These are phyloP conservation scores for Ceratocystiopsis sp. DNA, from an alignment of 2,329 filamentous ascomycete species.

Conservation along the genomic window DNA sequence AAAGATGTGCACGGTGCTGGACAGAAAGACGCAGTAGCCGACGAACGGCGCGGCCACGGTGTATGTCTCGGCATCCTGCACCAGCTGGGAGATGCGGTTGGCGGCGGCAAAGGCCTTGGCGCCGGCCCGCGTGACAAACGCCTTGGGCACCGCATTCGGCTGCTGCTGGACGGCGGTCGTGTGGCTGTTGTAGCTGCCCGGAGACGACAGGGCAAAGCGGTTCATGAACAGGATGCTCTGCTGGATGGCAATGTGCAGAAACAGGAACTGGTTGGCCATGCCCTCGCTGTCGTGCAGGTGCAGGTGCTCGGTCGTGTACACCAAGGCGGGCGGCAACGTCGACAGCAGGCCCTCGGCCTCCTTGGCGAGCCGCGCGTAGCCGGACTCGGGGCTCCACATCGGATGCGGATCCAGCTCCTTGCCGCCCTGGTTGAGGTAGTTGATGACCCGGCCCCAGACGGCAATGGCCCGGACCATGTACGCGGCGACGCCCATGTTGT, in stretches of 20 bases:
- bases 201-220: constrained; percentile 63
- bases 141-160: constrained; percentile 38
- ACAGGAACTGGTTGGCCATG: constrained; percentile 80
- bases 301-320: constrained; percentile 67
- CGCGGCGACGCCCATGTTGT: constrained; percentile 88
- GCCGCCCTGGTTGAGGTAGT: constrained; percentile 79
- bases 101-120: constrained; percentile 68
- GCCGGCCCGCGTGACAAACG: constrained; percentile 61
- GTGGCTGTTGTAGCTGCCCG: constrained; percentile 44
- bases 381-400: constrained; percentile 71
- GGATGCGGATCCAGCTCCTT: constrained; percentile 60
- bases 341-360: constrained; percentile 55
- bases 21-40: constrained; percentile 85
- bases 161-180: constrained; percentile 20
- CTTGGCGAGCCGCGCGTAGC: constrained; percentile 51
- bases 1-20: constrained; percentile 85
- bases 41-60: constrained; percentile 81
- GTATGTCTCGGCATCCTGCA: constrained; percentile 65
- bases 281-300: constrained; percentile 70
- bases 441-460: constrained; percentile 78
- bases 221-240: constrained; percentile 85
- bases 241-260: constrained; percentile 77
- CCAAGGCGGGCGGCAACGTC: constrained; percentile 51
- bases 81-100: constrained; percentile 67
- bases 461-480: constrained; percentile 76